Evolutionary conservation across 371 early-diverging fungal species (phyloP), one percentile per base, ranked within the genome.

Genomic region (Circinella minor): DNA sequence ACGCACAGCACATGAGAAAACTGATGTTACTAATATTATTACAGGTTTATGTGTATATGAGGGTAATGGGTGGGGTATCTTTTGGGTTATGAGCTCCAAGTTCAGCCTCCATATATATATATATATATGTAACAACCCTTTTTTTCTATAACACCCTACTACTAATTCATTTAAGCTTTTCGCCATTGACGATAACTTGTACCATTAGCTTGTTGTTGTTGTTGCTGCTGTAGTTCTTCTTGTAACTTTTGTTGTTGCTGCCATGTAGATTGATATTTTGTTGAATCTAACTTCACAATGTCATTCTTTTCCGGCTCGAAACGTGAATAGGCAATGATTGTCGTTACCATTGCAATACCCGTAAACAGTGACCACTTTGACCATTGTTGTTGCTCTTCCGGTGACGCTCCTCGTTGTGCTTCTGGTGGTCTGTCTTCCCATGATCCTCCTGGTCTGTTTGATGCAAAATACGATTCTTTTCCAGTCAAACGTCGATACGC

Each of bases 401-500:
- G n/a, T n/a, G 68, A 38, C 11, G 68, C 48, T 18, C 36, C 57
- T 36, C 63, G 38, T 10, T 36, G 54, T 65, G 51, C 20, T 14
- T 51, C 34, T 14, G 43, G 48, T 36, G 64, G 38, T 43, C 37
- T 43, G 57, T 46, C 64, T 38, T 49, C 20, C 57, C 47, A 67
- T 55, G 63, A 20, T 36, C 34, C n/a, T 27, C 18, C 34, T n/a
- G n/a, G 4, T 9, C 36, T 7, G 6, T 63, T 34, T 46, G 65
- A 27, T 15, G 68, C 18, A 15, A 49, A 36, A 18, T 48, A 46
- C 4, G 34, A 4, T 48, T 55, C 46, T 43, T 67, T 61, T n/a
- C 62, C 51, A 11, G 47, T 67, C 4, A 71, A 54, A 10, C 46
- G 68, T 38, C 57, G 39, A 57, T 71, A 71, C 9, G 72, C 72